Evolutionary conservation across 345 rosid genomes (phyloP).

Genomic region (Brassica carinata): DNA sequence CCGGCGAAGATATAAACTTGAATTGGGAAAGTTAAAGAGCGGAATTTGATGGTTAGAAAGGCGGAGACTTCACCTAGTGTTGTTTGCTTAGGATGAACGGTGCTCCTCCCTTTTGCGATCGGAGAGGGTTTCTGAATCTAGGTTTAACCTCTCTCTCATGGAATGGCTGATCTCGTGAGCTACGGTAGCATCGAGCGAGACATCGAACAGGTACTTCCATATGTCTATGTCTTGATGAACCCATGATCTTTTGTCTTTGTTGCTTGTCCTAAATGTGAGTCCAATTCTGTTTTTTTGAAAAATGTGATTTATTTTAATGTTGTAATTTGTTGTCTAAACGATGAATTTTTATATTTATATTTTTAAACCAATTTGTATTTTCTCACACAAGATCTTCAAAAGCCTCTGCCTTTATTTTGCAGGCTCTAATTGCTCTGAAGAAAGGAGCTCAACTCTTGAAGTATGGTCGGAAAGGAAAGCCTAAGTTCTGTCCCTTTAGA

Average conservation of each 20-base stretch:
- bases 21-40: slow-evolving; percentile 20
- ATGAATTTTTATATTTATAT: not conserved
- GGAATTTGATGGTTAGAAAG: slow-evolving; percentile 42
- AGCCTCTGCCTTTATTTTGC: slow-evolving; percentile 30
- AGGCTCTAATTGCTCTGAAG: slow-evolving; percentile 88
- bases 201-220: slow-evolving; percentile 62
- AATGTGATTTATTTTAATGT: not conserved
- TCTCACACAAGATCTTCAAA: not conserved
- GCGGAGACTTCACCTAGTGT: slow-evolving; percentile 42
- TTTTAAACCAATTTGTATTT: not conserved
- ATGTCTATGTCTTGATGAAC: not conserved
- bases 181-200: slow-evolving; percentile 84
- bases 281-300: not conserved
- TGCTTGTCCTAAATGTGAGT: not conserved
- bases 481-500: slow-evolving; percentile 88
- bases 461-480: slow-evolving; percentile 97
- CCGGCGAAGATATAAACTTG: not conserved
- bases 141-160: slow-evolving; percentile 74
- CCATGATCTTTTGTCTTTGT: slow-evolving; percentile 5
- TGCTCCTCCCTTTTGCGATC: slow-evolving; percentile 72
- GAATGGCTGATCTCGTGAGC: slow-evolving; percentile 99
- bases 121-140: slow-evolving; percentile 66
- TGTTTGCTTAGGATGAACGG: slow-evolving; percentile 80
- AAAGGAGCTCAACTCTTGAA: slow-evolving; percentile 90
- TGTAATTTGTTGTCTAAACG: not conserved